These are phyloP conservation scores for Globisporangium spinosum DNA, from an alignment of 352 stramenopile species.

Conservation along the genomic window DNA sequence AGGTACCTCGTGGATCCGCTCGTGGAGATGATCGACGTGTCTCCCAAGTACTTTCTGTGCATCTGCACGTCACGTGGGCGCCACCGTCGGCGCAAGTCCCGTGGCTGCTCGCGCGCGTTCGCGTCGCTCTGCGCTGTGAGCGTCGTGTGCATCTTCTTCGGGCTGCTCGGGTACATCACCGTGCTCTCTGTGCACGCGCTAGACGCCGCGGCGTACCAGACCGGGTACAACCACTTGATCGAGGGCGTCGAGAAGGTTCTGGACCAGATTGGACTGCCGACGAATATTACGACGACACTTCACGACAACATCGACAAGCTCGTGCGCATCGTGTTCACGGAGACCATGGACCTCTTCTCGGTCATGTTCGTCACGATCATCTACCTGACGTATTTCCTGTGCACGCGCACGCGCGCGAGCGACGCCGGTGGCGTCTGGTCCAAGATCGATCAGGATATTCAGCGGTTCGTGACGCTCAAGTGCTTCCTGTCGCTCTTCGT, in stretches of 20 bases:
- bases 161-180: conserved; percentile 83
- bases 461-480: conserved; percentile 87
- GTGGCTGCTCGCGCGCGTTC: conserved; percentile 80
- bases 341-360: conserved; percentile 89
- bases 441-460: conserved; percentile 88
- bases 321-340: conserved; percentile 74
- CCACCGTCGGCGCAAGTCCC: conserved; percentile 67
- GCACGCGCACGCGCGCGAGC: conserved; percentile 76
- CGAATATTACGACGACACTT: conserved; percentile 88
- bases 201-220: conserved; percentile 78
- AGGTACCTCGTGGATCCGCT: conserved; percentile 74
- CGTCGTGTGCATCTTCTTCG: conserved; percentile 86
- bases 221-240: conserved; percentile 75
- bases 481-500: conserved; percentile 88
- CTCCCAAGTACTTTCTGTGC: conserved; percentile 83
- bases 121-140: conserved; percentile 79
- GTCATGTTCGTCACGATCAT: conserved; percentile 89
- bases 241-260: conserved; percentile 60
- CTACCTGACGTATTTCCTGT: conserved; percentile 88
- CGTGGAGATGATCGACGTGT: conserved; percentile 87
- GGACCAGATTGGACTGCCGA: conserved; percentile 68
- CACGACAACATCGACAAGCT: conserved; percentile 90
- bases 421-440: conserved; percentile 85
- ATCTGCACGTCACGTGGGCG: conserved; percentile 77
- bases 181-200: conserved; percentile 83